Percentiles rank a stretch among this genome's conserved stretches.
Conservation (phyloP, 257 asterid genomes). For the Marsdenia floribunda region DNA sequence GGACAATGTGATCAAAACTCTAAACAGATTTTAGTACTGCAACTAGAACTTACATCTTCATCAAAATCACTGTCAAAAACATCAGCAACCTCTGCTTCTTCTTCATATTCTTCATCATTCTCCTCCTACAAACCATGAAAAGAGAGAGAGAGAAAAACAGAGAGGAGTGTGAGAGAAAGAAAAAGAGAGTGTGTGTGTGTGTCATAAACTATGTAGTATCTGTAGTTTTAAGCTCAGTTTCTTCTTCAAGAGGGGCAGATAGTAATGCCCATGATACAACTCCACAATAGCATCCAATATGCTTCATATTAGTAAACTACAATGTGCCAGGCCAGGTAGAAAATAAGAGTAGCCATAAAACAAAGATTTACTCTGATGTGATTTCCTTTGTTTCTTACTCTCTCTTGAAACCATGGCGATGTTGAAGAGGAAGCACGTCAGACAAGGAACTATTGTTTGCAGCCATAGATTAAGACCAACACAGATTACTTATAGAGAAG, state of each 20-base stretch:
- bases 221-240: not conserved
- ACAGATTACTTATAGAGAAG: not conserved
- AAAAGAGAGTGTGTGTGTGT: too few species aligned
- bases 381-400: not conserved
- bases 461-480: conserved; percentile 1
- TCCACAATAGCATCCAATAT: not conserved
- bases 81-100: conserved; percentile 77
- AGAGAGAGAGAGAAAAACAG: not conserved
- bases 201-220: not conserved
- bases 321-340: not conserved
- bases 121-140: conserved; percentile 46
- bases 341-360: not conserved
- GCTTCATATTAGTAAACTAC: not conserved
- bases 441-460: not conserved
- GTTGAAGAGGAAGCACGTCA: not conserved
- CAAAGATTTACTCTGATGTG: not conserved
- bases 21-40: not conserved
- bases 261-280: not conserved
- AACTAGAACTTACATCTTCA: conserved; percentile 64
- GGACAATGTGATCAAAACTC: not conserved
- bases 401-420: not conserved
- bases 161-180: not conserved
- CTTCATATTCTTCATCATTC: conserved; percentile 67
- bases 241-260: not conserved
- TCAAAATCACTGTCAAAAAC: conserved; percentile 97